Percentiles rank a stretch among this genome's conserved stretches.
Conservation (phyloP, 2,329 filamentous ascomycete genomes). For the Microcyclospora tardicrescens region DNA sequence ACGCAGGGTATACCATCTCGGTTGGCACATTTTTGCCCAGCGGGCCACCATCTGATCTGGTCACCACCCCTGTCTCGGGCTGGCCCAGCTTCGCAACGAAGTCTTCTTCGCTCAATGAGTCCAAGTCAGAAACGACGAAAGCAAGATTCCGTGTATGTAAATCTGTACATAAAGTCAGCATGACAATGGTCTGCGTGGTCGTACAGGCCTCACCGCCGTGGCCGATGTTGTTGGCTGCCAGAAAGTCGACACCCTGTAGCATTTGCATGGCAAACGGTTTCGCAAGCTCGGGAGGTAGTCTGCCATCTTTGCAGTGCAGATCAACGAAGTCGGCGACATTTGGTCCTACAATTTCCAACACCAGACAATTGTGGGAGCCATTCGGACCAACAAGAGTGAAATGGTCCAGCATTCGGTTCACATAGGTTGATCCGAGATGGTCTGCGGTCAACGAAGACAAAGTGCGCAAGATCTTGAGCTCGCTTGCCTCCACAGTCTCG, state of each 20-base stretch:
- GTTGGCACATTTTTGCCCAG: constrained; percentile 9
- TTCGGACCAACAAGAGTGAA: constrained; percentile 32
- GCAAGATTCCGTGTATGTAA: constrained; percentile 16
- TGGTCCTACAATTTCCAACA: constrained; percentile 29
- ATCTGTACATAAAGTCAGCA: constrained; percentile 8
- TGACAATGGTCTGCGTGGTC: too few relatives aligned
- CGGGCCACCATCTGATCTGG: constrained; percentile 11
- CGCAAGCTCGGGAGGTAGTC: constrained; percentile 29
- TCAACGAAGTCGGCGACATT: constrained; percentile 27
- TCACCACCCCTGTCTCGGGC: constrained; percentile 9
- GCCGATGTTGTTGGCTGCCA: constrained; percentile 13
- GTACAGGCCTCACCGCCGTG: constrained; percentile 14
- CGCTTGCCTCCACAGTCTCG: constrained; percentile 5
- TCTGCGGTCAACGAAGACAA: constrained; percentile 4
- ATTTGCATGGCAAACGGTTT: constrained; percentile 17
- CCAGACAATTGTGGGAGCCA: constrained; percentile 31
- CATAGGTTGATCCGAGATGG: constrained; percentile 13
- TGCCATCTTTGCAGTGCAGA: constrained; percentile 20
- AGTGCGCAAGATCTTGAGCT: constrained; percentile 8
- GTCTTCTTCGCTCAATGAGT: constrained; percentile 10
- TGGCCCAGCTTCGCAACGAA: constrained; percentile 11
- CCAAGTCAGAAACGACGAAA: constrained; percentile 11
- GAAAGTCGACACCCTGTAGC: constrained; percentile 9
- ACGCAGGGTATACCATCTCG: constrained; percentile 6
- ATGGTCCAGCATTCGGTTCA: constrained; percentile 25